Evolutionary conservation across 192 early-diverging fungal genomes (phyloP), one percentile per base, ranked within the genome.

Genomic region (Blastocladiella britannica): DNA sequence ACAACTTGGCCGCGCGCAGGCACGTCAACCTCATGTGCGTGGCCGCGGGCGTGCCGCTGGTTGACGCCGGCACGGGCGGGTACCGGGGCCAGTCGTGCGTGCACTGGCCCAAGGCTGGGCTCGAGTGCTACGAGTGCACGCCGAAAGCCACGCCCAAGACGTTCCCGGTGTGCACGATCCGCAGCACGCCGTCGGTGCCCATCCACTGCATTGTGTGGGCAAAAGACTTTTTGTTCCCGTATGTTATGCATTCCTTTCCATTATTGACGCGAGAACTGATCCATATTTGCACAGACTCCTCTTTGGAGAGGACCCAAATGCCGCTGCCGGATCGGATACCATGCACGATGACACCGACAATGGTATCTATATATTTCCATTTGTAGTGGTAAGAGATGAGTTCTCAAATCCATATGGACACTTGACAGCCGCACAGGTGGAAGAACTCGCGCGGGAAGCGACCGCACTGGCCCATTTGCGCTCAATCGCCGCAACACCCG

Each of bases 131-230:
- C 63, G 92, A 95, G 58, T 99, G 95, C 61, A 79, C 82, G 27
- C 86, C 87, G 9, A 89, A 91, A 59, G 76, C 84, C 1, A 82
- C 75, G 2, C 82, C 82, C 54, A 91, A 80, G 57, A 90, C 93
- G 0, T 95, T 85, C 57, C 86, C 95, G 20, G 86, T 97, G 5
- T 99, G 95, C 65, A 99, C 95, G 5, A 97, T 99, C 62, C 79
- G 95, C 30, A 88, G 84, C 28, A 99, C 95, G 5, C 95, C 95
- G 0, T 84, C 77, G 51, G 78, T 82, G 26, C 88, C 95, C 18
- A 90, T 99, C 51, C 95, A 99, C 64, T 96, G 93, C 60, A 89
- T 99, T 60, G 93, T 97, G 26, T 99, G 95, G 95, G 87, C 93
- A 60, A 99, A 99, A 67, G 86, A 80, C 60, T 99, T 91, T 67